phyloP scores from a whole-genome alignment of 169 alveolate genomes.

The Babesia bigemina region DNA sequence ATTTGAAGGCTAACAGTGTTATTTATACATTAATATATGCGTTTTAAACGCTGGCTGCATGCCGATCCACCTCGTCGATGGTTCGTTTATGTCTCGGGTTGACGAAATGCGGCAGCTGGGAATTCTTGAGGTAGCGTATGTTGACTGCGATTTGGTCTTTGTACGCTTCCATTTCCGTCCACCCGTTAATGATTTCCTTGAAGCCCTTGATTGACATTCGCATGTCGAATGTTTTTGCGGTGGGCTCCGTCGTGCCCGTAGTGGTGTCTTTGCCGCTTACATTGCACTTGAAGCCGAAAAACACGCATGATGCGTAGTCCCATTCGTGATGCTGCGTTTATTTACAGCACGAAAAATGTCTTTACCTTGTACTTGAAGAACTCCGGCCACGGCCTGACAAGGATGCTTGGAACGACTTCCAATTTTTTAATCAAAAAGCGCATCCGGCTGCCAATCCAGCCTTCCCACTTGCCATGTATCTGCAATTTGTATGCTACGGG shows the following conservation, averaged over 20 bases:
- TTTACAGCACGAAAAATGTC: background rate
- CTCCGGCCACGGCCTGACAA: conserved; percentile 82
- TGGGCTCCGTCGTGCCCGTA: background rate
- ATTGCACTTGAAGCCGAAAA: conserved; percentile 63
- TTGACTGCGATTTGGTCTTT: conserved; percentile 60
- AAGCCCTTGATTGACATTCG: conserved; percentile 61
- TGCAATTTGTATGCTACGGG: background rate
- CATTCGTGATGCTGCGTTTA: conserved; percentile 47
- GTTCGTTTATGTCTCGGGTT: conserved; percentile 46
- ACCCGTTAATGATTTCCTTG: conserved; percentile 61
- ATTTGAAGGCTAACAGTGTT: too few species aligned
- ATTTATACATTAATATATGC: background rate
- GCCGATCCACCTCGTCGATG: conserved; percentile 25
- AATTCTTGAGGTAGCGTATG: conserved; percentile 51
- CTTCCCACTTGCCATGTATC: conserved; percentile 81
- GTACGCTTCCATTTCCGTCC: conserved; percentile 65
- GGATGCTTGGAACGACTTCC: conserved; percentile 77
- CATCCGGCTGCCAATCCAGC: conserved; percentile 85
- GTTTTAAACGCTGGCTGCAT: background rate
- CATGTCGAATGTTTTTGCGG: conserved; percentile 57
- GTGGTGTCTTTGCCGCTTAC: background rate
- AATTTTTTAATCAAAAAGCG: conserved; percentile 79
- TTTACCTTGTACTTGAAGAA: conserved; percentile 63
- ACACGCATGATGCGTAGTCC: conserved; percentile 68
- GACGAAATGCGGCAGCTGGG: conserved; percentile 62